Evolutionary conservation across 116 monocot species (phyloP).

Genomic region (Papilionanthe hybrid): DNA sequence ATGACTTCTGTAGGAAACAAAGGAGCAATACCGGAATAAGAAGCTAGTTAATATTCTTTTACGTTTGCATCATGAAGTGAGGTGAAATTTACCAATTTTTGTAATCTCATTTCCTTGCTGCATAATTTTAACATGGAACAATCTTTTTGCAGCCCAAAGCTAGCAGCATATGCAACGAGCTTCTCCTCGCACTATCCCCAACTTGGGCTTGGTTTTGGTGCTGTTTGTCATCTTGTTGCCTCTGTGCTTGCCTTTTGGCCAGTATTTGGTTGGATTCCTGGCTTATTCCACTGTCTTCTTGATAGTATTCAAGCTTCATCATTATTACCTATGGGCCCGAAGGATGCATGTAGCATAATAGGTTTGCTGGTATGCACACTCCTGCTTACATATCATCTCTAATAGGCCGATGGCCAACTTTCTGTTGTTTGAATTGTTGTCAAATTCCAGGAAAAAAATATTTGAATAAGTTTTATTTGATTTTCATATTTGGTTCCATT

Average conservation of each 20-base stretch:
- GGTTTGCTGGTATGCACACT: constrained; percentile 68
- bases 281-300: constrained; percentile 78
- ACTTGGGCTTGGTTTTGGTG: constrained; percentile 59
- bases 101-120: background rate
- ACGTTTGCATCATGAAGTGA: constrained; percentile 82
- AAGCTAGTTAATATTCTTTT: constrained; percentile 83
- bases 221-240: constrained; percentile 79
- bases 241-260: constrained; percentile 93
- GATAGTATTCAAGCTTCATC: constrained; percentile 62
- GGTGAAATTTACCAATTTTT: constrained; percentile 32
- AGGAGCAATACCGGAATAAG: constrained; percentile 83
- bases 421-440: constrained; percentile 1
- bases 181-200: constrained; percentile 56
- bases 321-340: constrained; percentile 75
- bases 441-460: background rate
- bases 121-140: constrained; percentile 10
- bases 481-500: background rate
- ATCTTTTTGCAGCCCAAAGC: constrained; percentile 59
- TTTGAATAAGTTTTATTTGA: background rate
- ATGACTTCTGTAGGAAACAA: constrained; percentile 48
- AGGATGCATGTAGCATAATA: constrained; percentile 85
- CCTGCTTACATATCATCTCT: background rate
- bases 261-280: constrained; percentile 80
- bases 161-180: constrained; percentile 70
- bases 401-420: background rate